These are phyloP conservation scores for Tricharina praecox DNA, from an alignment of 495 filamentous ascomycete genomes.

Conservation along the genomic window DNA sequence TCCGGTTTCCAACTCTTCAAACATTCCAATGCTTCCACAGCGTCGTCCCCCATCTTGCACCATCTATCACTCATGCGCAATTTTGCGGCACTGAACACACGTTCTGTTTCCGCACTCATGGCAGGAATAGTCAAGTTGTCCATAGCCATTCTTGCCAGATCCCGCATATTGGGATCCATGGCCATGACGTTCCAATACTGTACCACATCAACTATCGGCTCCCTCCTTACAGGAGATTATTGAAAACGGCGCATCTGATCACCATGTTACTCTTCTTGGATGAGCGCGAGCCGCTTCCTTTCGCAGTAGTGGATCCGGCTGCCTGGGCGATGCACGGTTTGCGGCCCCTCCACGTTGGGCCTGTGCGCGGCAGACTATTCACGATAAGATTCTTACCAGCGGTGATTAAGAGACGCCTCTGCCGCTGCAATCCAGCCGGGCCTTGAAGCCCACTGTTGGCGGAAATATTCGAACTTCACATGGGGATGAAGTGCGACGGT, in stretches of 20 bases:
- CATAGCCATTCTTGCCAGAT: constrained; percentile 5
- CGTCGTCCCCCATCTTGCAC: background rate
- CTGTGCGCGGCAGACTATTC: background rate
- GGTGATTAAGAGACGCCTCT: background rate
- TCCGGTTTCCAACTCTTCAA: background rate
- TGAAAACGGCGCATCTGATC: background rate
- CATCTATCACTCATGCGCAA: background rate
- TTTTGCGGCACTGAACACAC: constrained; percentile 4
- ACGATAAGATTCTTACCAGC: background rate
- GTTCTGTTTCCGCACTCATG: constrained; percentile 4
- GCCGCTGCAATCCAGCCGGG: constrained; percentile 3
- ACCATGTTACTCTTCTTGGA: background rate
- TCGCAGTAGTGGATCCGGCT: background rate
- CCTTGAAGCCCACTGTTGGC: constrained; percentile 2
- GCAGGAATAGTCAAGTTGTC: constrained; percentile 1
- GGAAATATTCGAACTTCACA: constrained; percentile 11
- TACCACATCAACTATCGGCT: background rate
- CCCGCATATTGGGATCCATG: background rate
- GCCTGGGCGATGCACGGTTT: background rate
- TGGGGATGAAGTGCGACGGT: constrained; percentile 1
- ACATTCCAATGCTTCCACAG: background rate
- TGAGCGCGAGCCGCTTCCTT: background rate
- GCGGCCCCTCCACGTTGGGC: background rate
- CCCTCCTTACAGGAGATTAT: background rate
- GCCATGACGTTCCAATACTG: background rate